phyloP scores from a whole-genome alignment of 1,139 yeast genomes.

The Candida tunisiensis region DNA sequence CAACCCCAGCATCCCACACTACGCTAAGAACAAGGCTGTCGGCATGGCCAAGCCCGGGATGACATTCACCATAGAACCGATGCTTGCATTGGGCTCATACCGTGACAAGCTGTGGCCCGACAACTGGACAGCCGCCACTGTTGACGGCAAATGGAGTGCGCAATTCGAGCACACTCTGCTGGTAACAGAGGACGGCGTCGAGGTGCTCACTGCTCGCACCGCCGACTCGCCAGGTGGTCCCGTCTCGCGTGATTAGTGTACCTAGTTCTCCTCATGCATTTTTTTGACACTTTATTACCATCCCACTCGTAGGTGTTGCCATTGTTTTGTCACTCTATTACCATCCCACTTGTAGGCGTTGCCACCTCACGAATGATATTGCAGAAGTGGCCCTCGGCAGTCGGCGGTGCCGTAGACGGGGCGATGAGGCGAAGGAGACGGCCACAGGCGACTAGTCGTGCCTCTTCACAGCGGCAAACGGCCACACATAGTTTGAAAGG shows the following conservation, averaged over 20 bases:
- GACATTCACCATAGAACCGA: constrained; percentile 96
- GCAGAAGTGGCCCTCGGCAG: too few species aligned
- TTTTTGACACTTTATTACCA: too few species aligned
- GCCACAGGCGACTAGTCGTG: too few species aligned
- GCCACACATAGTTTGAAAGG: too few species aligned
- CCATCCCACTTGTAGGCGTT: too few species aligned
- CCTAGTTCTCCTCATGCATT: too few species aligned
- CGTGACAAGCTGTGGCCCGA: constrained; percentile 91
- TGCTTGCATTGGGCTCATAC: constrained; percentile 81
- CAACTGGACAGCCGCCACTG: constrained; percentile 89
- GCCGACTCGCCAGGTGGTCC: constrained; percentile 84
- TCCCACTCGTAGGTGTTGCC: too few species aligned
- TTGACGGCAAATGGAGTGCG: constrained; percentile 78
- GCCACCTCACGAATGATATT: too few species aligned
- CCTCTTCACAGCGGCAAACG: too few species aligned
- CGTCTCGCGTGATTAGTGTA: constrained; percentile 41
- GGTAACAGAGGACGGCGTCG: constrained; percentile 89
- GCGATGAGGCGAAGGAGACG: too few species aligned
- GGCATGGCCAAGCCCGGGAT: constrained; percentile 94
- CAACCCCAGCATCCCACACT: constrained; percentile 90
- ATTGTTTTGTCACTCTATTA: too few species aligned
- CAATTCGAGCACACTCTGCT: constrained; percentile 87
- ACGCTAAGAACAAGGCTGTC: constrained; percentile 77
- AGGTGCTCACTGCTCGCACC: constrained; percentile 71
- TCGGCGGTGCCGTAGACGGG: too few species aligned